These are phyloP conservation scores for Agaricus blazei DNA, from an alignment of 768 basidiomycete species.

Conservation along the genomic window DNA sequence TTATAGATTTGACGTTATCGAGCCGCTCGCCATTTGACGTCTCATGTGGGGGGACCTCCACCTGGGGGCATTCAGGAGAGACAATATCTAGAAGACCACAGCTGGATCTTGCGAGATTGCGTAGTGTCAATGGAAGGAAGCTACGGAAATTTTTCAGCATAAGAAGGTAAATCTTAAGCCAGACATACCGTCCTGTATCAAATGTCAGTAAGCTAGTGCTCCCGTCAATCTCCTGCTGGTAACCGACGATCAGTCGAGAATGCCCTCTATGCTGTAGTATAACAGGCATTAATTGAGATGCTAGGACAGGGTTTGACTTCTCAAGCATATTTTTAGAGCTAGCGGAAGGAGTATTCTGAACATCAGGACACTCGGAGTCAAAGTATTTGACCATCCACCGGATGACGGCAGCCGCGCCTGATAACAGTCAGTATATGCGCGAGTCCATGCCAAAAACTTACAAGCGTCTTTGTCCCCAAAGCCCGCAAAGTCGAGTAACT, in stretches of 20 bases:
- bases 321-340: conserved; percentile 49
- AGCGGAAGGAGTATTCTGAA: conserved; percentile 22
- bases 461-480: conserved; percentile 38
- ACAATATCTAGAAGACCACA: neutral
- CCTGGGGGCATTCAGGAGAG: neutral
- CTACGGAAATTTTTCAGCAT: neutral
- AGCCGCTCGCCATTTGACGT: neutral
- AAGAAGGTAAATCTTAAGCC: neutral
- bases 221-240: conserved; percentile 59
- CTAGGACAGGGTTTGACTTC: conserved; percentile 41
- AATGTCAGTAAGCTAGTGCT: conserved; percentile 64
- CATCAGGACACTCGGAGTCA: conserved; percentile 19
- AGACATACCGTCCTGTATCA: conserved; percentile 64
- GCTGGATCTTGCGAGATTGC: conserved; percentile 3
- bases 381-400: conserved; percentile 82
- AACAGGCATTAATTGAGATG: conserved; percentile 70
- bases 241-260: conserved; percentile 84
- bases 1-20: neutral
- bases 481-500: conserved; percentile 60
- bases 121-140: conserved; percentile 5
- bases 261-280: conserved; percentile 83
- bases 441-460: conserved; percentile 15
- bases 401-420: conserved; percentile 45
- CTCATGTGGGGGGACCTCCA: neutral
- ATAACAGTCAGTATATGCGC: neutral